These are phyloP conservation scores for Annulohypoxylon nitens DNA, from an alignment of 495 filamentous ascomycete genomes.

Conservation along the genomic window DNA sequence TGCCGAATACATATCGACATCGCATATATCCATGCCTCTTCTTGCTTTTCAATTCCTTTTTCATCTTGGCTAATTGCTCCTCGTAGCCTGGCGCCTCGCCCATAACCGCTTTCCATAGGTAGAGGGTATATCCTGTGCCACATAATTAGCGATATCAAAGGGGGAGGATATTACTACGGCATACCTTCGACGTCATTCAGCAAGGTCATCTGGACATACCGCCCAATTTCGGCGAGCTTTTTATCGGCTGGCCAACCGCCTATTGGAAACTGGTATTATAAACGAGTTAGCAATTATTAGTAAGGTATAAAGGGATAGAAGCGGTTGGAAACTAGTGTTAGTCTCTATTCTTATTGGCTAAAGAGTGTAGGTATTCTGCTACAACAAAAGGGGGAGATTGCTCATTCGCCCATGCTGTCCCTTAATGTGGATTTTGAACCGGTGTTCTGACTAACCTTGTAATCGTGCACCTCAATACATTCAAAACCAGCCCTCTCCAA, in stretches of 20 bases:
- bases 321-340: not conserved
- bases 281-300: not conserved
- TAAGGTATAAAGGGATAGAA: not conserved
- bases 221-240: slow-evolving; percentile 66
- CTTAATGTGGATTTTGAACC: not conserved
- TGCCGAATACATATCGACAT: slow-evolving; percentile 40
- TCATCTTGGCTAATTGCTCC: slow-evolving; percentile 34
- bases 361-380: not conserved
- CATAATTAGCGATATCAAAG: not conserved
- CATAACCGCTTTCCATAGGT: slow-evolving; percentile 42
- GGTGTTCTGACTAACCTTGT: slow-evolving; percentile 27
- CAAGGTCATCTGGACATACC: slow-evolving; percentile 41
- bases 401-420: not conserved
- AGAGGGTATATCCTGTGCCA: slow-evolving; percentile 36
- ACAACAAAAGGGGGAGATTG: not conserved
- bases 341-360: not conserved
- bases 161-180: not conserved
- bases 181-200: slow-evolving; percentile 45
- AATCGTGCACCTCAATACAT: slow-evolving; percentile 57
- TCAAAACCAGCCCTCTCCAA: slow-evolving; percentile 71
- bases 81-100: slow-evolving; percentile 39
- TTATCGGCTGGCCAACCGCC: slow-evolving; percentile 54
- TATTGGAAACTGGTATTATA: slow-evolving; percentile 34
- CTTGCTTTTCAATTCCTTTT: slow-evolving; percentile 34
- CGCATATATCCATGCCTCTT: slow-evolving; percentile 44